A percentile compares a stretch with the other conserved stretches of the same genome.
Conservation (phyloP, 768 basidiomycete species). For the Trichaptum fuscoviolaceum region DNA sequence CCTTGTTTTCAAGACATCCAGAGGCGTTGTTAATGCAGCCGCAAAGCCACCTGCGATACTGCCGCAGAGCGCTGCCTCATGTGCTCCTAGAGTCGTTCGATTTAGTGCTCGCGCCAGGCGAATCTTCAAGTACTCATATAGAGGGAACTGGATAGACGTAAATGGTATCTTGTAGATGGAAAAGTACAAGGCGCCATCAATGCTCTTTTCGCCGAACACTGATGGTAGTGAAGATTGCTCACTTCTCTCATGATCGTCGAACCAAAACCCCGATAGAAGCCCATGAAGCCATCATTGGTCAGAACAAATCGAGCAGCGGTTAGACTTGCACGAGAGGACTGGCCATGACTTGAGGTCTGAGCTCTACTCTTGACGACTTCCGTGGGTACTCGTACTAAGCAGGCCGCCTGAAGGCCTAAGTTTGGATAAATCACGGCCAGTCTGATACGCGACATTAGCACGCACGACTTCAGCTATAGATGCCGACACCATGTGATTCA, state of each 20-base stretch:
- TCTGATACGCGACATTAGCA: conserved; percentile 7
- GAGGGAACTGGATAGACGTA: conserved; percentile 91
- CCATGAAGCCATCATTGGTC: conserved; percentile 57
- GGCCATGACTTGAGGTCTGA: conserved; percentile 77
- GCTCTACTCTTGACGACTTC: conserved; percentile 93
- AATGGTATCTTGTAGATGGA: conserved; percentile 73
- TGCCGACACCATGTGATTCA: conserved; percentile 54
- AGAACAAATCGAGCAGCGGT: conserved; percentile 53
- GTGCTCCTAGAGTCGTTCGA: conserved; percentile 54
- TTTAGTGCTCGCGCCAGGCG: conserved; percentile 50
- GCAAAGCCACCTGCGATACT: conserved; percentile 88
- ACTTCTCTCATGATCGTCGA: conserved; percentile 73
- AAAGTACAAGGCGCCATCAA: conserved; percentile 3
- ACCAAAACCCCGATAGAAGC: conserved; percentile 86
- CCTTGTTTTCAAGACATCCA: conserved; percentile 95
- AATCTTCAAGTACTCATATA: conserved; percentile 85
- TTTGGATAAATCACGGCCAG: background rate
- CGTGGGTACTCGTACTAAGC: conserved; percentile 89
- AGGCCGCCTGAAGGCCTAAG: conserved; percentile 57
- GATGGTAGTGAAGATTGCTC: conserved; percentile 35
- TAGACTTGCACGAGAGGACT: conserved; percentile 47
- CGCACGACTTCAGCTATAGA: conserved; percentile 51
- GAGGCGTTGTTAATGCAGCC: conserved; percentile 85
- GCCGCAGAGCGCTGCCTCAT: conserved; percentile 85
- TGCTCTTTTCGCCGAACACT: conserved; percentile 35